phyloP scores from a whole-genome alignment of 345 rosid genomes.

The Bruguiera parviflora region DNA sequence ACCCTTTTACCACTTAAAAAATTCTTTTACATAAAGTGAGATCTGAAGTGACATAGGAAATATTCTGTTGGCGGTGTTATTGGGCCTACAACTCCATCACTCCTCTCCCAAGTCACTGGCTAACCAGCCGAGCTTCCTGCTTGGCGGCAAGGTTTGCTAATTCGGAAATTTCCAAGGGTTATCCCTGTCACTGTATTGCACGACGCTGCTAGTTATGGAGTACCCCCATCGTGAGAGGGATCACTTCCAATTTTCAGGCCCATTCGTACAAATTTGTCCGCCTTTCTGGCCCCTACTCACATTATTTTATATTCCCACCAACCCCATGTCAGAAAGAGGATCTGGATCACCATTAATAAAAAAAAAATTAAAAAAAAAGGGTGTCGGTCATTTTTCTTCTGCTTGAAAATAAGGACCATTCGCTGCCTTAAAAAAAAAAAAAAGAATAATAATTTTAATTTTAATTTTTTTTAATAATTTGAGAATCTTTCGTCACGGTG shows the following conservation, averaged over 20 bases:
- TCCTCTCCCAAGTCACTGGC: too few relatives aligned
- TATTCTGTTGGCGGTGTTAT: too few relatives aligned
- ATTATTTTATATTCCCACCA: slow-evolving; percentile 14
- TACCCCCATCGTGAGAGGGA: slow-evolving; percentile 19
- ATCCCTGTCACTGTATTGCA: slow-evolving; percentile 1
- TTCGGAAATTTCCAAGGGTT: slow-evolving; percentile 21
- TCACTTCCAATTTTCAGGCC: slow-evolving; percentile 21
- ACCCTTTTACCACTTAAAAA: too few relatives aligned
- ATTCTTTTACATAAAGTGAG: too few relatives aligned
- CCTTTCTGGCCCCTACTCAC: slow-evolving; percentile 2
- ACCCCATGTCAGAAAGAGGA: not conserved
- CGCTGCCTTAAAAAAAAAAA: slow-evolving; percentile 23
- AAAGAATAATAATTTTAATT: too few relatives aligned
- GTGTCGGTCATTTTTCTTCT: slow-evolving; percentile 38
- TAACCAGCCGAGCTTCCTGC: not conserved
- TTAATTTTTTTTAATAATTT: slow-evolving; percentile 1
- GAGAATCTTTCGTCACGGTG: slow-evolving; percentile 33
- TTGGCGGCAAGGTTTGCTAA: slow-evolving; percentile 24
- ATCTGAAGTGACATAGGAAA: too few relatives aligned
- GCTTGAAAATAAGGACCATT: slow-evolving; percentile 12
- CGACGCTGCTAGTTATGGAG: not conserved
- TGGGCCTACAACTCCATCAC: too few relatives aligned
- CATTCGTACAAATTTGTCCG: slow-evolving; percentile 30
- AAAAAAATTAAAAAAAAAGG: not conserved
- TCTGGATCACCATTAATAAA: too few relatives aligned